These are phyloP conservation scores for Podaxis sp. DNA, from an alignment of 768 basidiomycete species.

Conservation along the genomic window DNA sequence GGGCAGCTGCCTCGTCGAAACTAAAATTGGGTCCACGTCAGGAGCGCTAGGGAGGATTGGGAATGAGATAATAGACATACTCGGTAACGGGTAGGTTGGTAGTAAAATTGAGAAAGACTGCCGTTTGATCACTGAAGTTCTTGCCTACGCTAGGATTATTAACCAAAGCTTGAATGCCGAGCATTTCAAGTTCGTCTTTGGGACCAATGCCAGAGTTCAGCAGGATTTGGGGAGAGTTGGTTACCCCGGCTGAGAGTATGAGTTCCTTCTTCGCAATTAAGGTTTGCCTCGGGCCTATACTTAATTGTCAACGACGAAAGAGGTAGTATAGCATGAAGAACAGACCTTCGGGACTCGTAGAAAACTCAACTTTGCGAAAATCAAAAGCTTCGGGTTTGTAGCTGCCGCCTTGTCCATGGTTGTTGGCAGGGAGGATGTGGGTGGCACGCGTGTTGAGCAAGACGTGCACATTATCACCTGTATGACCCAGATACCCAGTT, in stretches of 20 bases:
- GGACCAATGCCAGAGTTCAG: slow-evolving; percentile 36
- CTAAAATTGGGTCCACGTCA: background rate
- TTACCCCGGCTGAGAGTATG: slow-evolving; percentile 34
- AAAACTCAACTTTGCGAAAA: slow-evolving; percentile 3
- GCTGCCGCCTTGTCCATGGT: slow-evolving; percentile 27
- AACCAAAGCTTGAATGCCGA: slow-evolving; percentile 20
- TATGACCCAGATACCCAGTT: slow-evolving; percentile 22
- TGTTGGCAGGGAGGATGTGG: slow-evolving; percentile 22
- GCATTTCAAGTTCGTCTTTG: slow-evolving; percentile 14
- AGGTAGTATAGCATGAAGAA: background rate
- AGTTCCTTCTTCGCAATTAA: slow-evolving; percentile 32
- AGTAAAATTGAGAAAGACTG: slow-evolving; percentile 16
- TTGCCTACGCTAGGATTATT: slow-evolving; percentile 18
- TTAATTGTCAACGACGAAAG: background rate
- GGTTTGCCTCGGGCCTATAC: background rate
- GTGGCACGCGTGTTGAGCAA: slow-evolving; percentile 1
- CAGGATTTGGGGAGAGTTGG: slow-evolving; percentile 31
- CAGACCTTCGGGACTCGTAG: background rate
- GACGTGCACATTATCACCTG: slow-evolving; percentile 30
- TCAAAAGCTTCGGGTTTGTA: slow-evolving; percentile 11
- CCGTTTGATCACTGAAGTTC: slow-evolving; percentile 24
- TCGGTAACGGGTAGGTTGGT: slow-evolving; percentile 16
- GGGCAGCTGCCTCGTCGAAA: slow-evolving; percentile 1
- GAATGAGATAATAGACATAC: background rate
- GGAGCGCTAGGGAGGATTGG: too few relatives aligned